Conservation (phyloP, 2,329 filamentous ascomycete genomes). For the Didymella pinodella region DNA sequence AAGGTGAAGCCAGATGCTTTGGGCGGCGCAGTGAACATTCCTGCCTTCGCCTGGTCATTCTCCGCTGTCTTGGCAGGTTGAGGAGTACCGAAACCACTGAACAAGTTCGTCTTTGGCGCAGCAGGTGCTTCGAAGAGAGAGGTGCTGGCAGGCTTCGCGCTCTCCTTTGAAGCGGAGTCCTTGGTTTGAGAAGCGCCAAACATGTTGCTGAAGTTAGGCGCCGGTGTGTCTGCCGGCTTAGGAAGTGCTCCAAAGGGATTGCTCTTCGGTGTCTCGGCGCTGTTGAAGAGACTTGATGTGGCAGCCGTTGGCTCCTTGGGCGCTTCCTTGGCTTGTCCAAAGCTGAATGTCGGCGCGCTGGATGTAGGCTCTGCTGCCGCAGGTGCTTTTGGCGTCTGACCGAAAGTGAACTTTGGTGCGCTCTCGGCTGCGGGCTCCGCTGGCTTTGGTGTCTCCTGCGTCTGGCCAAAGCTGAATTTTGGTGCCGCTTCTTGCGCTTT, state of each 20-base stretch:
- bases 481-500: constrained; percentile 6
- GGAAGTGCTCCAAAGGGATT: constrained; percentile 32
- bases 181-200: constrained; percentile 29
- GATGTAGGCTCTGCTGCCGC: neutral
- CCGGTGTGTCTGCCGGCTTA: constrained; percentile 22
- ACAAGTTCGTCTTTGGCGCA: constrained; percentile 27
- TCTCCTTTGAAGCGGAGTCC: constrained; percentile 14
- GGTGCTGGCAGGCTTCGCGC: constrained; percentile 9
- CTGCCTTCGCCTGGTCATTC: constrained; percentile 25
- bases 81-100: constrained; percentile 36
- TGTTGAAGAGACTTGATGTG: constrained; percentile 27
- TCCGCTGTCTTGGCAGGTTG: constrained; percentile 31
- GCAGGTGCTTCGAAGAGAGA: constrained; percentile 25
- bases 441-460: constrained; percentile 24
- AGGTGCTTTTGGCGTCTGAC: neutral
- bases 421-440: constrained; percentile 11
- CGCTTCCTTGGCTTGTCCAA: constrained; percentile 22
- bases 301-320: constrained; percentile 18
- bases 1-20: constrained; percentile 33
- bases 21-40: constrained; percentile 32
- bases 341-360: constrained; percentile 21
- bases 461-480: constrained; percentile 21
- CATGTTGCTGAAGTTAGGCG: constrained; percentile 21
- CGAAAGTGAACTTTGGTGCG: constrained; percentile 16
- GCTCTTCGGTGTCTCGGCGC: constrained; percentile 29